phyloP scores from a whole-genome alignment of 73 alveolate genomes.

The Tetrahymena thermophila region DNA sequence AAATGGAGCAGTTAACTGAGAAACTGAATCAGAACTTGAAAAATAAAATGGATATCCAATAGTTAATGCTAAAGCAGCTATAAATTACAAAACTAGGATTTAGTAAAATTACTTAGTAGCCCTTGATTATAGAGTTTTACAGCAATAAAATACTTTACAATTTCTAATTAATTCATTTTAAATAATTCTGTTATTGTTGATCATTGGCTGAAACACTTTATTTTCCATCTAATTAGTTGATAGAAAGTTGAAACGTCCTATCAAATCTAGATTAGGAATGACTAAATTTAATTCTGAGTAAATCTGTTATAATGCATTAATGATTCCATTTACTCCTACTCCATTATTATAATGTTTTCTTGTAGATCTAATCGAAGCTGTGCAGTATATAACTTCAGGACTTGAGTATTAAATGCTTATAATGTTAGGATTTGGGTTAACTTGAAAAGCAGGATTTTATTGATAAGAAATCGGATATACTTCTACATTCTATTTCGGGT shows the following conservation, averaged over 20 bases:
- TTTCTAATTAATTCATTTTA: not conserved
- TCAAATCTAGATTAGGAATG: not conserved
- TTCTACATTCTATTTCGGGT: not conserved
- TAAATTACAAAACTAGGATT: not conserved
- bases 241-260: not conserved
- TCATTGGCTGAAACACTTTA: not conserved
- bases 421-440: not conserved
- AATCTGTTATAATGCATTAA: not conserved
- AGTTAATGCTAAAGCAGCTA: not conserved
- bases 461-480: not conserved
- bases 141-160: not conserved
- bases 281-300: not conserved
- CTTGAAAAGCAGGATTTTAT: not conserved
- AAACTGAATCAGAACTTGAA: not conserved
- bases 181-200: too few species aligned
- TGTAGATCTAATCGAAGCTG: not conserved
- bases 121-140: not conserved
- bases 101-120: not conserved
- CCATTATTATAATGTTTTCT: not conserved
- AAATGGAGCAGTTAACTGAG: not conserved
- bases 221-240: not conserved
- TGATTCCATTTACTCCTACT: not conserved
- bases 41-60: not conserved
- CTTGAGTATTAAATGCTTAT: not conserved
- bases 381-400: not conserved